Percentiles rank a stretch among this genome's conserved stretches.
Evolutionary conservation across 768 basidiomycete species (phyloP).

Genomic region (Termitomyces titanicus): DNA sequence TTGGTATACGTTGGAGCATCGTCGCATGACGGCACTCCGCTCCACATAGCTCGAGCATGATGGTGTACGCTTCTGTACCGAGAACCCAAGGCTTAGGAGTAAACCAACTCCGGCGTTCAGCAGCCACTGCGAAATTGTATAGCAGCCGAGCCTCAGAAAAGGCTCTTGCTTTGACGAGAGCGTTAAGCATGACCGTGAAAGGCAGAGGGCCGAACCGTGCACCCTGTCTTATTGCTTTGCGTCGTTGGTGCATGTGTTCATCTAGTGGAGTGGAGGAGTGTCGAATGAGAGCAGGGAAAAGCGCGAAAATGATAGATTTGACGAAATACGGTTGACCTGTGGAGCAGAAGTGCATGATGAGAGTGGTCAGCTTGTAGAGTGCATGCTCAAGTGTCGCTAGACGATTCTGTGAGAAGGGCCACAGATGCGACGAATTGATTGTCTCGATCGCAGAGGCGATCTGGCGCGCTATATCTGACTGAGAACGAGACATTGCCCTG

Average conservation of each 20-base stretch:
- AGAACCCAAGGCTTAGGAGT: slow-evolving; percentile 55
- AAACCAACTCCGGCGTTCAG: slow-evolving; percentile 53
- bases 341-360: slow-evolving; percentile 48
- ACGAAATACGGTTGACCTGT: slow-evolving; percentile 45
- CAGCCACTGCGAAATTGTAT: slow-evolving; percentile 58
- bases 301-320: slow-evolving; percentile 41
- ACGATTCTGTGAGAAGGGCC: slow-evolving; percentile 4
- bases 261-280: slow-evolving; percentile 20
- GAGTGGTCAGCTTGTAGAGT: slow-evolving; percentile 44
- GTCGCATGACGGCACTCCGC: slow-evolving; percentile 26
- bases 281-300: slow-evolving; percentile 51
- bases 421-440: slow-evolving; percentile 4
- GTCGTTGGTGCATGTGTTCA: slow-evolving; percentile 18
- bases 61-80: slow-evolving; percentile 64
- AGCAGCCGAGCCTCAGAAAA: slow-evolving; percentile 50
- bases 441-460: not conserved
- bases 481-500: not conserved
- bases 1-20: slow-evolving; percentile 17
- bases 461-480: not conserved
- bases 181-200: slow-evolving; percentile 57
- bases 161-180: slow-evolving; percentile 53
- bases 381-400: slow-evolving; percentile 28
- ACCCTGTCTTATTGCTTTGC: slow-evolving; percentile 36
- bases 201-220: slow-evolving; percentile 55
- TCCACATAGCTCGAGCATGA: slow-evolving; percentile 64